Base-by-base conservation (phyloP, 2,329 filamentous ascomycete genomes). In the Aureobasidium sp. region DNA sequence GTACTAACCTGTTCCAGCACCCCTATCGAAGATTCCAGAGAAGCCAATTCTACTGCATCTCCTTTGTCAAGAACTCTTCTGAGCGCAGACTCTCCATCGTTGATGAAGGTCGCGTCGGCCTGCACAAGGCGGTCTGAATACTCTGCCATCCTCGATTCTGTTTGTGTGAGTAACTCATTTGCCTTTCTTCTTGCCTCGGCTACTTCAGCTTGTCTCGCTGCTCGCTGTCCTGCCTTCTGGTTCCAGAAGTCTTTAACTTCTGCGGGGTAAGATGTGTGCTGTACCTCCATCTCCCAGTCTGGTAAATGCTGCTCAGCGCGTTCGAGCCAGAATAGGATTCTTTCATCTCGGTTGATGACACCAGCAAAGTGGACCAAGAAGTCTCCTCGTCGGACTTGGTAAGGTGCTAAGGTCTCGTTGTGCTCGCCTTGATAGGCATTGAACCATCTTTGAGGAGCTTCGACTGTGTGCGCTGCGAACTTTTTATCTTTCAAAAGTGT, bases 291-390 rank as follows among this genome's bases (percentile, higher is more conserved):
- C 65, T 75, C 73, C 73, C 73, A 75, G 44, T 75, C 72, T 13
- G 73, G 71, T 37, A 72, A 59, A 67, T 73, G 73, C 60, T 70
- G 67, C 67, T 75, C 73, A 1, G 72, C 72, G 3, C 71, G 64
- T 11, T 71, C 68, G 4, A 75, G 64, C 74, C 76, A 78, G 53
- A 71, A 71, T 11, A 65, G 64, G 66, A 78, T 73, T 16, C 70
- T 66, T 49, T 69, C 64, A 30, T 72, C 69, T 21, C 74, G 71
- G 11, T 73, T 65, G 1, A 62, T 63, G 1, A 73, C 67, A 0
- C 76, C 75, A 6, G 76, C 72, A 59, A 78, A 77, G 63, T 78
- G 76, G 16, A 78, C 74, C 11, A 78, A 64, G 59, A 76, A 72
- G 59, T 78, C 75, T 3, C 76, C 75, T 39, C 73, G 68, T 13